These are phyloP conservation scores for Hirsutella rhossiliensis DNA, from an alignment of 2,329 filamentous ascomycete species.

Conservation along the genomic window DNA sequence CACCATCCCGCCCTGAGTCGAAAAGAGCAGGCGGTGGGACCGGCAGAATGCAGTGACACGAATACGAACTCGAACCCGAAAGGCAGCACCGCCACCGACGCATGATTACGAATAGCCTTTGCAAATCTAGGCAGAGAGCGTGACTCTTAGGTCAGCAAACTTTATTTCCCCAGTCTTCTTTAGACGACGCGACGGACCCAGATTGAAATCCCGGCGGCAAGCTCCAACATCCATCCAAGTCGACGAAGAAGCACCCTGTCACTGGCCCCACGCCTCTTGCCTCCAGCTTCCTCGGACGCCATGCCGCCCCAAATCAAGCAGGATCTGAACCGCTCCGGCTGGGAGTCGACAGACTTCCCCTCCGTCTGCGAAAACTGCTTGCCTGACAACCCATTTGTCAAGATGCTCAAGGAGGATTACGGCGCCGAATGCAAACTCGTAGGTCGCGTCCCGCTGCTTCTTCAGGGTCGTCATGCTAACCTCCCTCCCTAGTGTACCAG, in stretches of 20 bases:
- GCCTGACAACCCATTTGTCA: slow-evolving; percentile 92
- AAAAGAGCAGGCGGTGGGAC: neutral
- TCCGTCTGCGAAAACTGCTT: slow-evolving; percentile 88
- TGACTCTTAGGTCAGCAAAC: neutral
- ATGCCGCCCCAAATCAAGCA: slow-evolving; percentile 94
- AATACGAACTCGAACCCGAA: slow-evolving; percentile 10
- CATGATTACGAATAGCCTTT: neutral
- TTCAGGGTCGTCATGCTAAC: neutral
- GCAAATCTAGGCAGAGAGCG: neutral
- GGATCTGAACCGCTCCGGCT: slow-evolving; percentile 87
- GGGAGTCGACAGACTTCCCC: slow-evolving; percentile 87
- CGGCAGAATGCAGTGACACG: neutral
- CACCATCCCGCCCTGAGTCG: neutral
- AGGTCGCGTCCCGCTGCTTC: slow-evolving; percentile 5
- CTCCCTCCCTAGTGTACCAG: slow-evolving; percentile 55
- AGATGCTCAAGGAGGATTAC: slow-evolving; percentile 97
- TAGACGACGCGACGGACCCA: too few species aligned
- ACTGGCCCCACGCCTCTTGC: neutral
- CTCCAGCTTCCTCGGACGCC: slow-evolving; percentile 1
- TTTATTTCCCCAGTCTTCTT: too few species aligned
- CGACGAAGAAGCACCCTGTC: neutral
- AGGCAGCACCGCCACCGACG: neutral
- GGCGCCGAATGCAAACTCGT: slow-evolving; percentile 71
- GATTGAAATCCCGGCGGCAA: too few species aligned
- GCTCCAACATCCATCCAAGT: too few species aligned